Conservation (phyloP, 371 early-diverging fungal genomes). For the Saksenaea oblongispora region DNA sequence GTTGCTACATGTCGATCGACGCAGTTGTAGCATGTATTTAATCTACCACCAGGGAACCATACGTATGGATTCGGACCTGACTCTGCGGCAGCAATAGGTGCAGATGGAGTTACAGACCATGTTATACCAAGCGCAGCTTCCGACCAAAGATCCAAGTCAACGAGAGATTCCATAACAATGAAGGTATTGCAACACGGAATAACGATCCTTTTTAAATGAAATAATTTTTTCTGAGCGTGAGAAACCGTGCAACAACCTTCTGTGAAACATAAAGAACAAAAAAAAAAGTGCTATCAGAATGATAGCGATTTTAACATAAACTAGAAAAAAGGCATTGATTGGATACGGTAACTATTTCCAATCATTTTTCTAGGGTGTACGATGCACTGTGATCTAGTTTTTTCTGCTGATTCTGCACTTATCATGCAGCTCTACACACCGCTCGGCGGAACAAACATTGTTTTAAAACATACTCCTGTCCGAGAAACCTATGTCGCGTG, state of each 20-base stretch:
- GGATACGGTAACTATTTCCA: too few species aligned
- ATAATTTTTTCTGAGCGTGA: slow-evolving; percentile 1
- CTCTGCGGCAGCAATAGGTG: slow-evolving; percentile 23
- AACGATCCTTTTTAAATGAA: background rate
- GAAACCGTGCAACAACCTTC: background rate
- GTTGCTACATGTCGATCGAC: slow-evolving; percentile 83
- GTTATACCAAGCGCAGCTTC: slow-evolving; percentile 36
- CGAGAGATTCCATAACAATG: slow-evolving; percentile 4
- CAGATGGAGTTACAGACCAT: slow-evolving; percentile 36
- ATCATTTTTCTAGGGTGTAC: background rate
- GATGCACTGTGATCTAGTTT: background rate
- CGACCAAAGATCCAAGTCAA: slow-evolving; percentile 33
- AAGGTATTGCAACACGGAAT: background rate
- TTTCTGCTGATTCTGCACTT: background rate
- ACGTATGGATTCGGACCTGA: slow-evolving; percentile 37
- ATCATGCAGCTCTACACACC: background rate
- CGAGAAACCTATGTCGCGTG: background rate
- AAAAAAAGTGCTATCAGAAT: background rate
- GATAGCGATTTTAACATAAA: background rate
- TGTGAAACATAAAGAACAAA: background rate
- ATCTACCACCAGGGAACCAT: slow-evolving; percentile 71
- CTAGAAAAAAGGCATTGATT: too few species aligned
- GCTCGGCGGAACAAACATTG: background rate
- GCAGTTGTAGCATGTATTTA: slow-evolving; percentile 94
- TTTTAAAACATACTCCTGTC: background rate